Conservation (phyloP, 139 green algal genomes). For the Ettlia oleoabundans region DNA sequence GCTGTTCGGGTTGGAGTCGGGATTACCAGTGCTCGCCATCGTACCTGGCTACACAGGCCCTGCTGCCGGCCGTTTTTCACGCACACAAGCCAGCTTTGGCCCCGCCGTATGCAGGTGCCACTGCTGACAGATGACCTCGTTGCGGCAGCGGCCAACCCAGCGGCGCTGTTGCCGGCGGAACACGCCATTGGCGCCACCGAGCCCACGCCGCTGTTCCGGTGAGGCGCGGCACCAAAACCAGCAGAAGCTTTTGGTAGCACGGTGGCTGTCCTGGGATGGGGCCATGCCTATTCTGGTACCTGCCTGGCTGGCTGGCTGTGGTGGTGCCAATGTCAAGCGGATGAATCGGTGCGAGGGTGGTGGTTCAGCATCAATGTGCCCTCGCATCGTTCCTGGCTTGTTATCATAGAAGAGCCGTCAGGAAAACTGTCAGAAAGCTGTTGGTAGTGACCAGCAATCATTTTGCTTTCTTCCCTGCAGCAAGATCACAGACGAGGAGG, state of each 20-base stretch:
- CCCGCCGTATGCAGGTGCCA: not conserved
- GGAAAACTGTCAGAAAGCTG: too few relatives aligned
- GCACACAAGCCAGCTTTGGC: too few relatives aligned
- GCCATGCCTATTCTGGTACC: not conserved
- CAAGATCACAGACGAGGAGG: conserved; percentile 59
- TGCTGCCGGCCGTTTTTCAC: too few relatives aligned
- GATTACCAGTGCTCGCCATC: too few relatives aligned
- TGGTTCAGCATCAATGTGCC: too few relatives aligned
- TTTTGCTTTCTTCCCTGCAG: conserved; percentile 5
- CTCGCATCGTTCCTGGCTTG: too few relatives aligned
- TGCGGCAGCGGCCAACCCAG: conserved; percentile 31
- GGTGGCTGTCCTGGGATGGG: too few relatives aligned
- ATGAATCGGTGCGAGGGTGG: too few relatives aligned
- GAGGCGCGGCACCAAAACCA: not conserved
- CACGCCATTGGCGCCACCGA: conserved; percentile 69
- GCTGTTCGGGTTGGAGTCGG: too few relatives aligned
- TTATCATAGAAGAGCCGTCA: too few relatives aligned
- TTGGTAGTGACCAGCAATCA: not conserved
- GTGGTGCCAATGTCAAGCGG: too few relatives aligned
- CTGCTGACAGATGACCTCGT: conserved; percentile 60
- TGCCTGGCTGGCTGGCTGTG: not conserved
- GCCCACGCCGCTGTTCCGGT: conserved; percentile 64
- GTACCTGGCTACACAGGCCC: too few relatives aligned
- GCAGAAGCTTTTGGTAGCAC: not conserved
- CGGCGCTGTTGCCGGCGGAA: conserved; percentile 68